These are phyloP conservation scores for Breynia disticha DNA, from an alignment of 441 rosid species.

Conservation along the genomic window DNA sequence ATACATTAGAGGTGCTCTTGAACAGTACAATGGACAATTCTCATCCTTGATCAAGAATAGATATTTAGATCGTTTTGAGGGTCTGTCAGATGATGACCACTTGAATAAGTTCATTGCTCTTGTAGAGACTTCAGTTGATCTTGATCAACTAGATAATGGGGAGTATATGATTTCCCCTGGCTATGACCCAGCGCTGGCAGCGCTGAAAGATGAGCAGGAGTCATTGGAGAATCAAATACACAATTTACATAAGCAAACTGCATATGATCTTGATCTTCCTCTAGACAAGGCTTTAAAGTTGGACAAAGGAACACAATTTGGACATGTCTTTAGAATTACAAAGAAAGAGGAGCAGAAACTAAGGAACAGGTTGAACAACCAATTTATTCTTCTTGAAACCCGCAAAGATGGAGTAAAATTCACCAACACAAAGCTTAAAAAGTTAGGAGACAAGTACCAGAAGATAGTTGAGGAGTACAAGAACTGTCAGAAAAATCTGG, in stretches of 20 bases:
- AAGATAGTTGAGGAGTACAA: constrained; percentile 77
- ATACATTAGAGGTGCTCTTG: constrained; percentile 62
- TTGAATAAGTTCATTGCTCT: constrained; percentile 67
- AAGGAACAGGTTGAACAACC: constrained; percentile 79
- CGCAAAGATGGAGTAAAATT: constrained; percentile 99
- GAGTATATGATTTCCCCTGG: constrained; percentile 92
- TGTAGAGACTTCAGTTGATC: constrained; percentile 85
- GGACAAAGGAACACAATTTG: constrained; percentile 88
- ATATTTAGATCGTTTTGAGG: constrained; percentile 49
- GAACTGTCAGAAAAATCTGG: constrained; percentile 72
- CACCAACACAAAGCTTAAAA: constrained; percentile 90
- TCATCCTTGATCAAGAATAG: constrained; percentile 55
- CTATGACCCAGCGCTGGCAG: constrained; percentile 60
- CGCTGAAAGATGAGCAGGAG: constrained; percentile 70
- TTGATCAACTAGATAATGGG: constrained; percentile 92
- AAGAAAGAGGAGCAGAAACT: constrained; percentile 98
- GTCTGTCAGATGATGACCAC: constrained; percentile 64
- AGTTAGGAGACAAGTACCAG: constrained; percentile 82
- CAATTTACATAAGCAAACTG: constrained; percentile 73
- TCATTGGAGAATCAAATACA: constrained; percentile 72
- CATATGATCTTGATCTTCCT: constrained; percentile 75
- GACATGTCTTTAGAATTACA: constrained; percentile 94
- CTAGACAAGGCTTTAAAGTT: constrained; percentile 76
- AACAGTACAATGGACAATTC: constrained; percentile 59
- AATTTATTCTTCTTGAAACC: constrained; percentile 88